Percentiles rank a stretch among this genome's conserved stretches.
These are phyloP conservation scores for Trypanosoma lewisi DNA, from an alignment of 208 protist species.

Conservation along the genomic window DNA sequence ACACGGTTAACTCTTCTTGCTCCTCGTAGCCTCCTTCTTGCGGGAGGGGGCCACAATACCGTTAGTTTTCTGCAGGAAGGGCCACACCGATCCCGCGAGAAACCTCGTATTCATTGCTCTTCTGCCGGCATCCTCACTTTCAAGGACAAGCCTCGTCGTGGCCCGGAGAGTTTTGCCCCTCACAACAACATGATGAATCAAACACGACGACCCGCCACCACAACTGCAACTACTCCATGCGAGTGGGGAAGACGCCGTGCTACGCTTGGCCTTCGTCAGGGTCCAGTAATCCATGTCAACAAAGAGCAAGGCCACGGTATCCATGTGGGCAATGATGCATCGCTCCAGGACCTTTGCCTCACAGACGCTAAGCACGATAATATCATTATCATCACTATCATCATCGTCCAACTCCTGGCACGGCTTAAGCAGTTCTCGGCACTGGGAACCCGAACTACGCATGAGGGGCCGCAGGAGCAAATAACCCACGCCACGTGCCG, in stretches of 20 bases:
- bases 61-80: slow-evolving; percentile 16
- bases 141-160: slow-evolving; percentile 39
- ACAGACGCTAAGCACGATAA: slow-evolving; percentile 23
- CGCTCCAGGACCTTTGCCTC: slow-evolving; percentile 28
- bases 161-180: slow-evolving; percentile 44
- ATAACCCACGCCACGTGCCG: slow-evolving; percentile 28
- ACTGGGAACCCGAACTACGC: slow-evolving; percentile 13
- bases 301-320: slow-evolving; percentile 44
- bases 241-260: neutral
- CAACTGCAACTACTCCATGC: slow-evolving; percentile 3
- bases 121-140: slow-evolving; percentile 14
- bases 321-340: slow-evolving; percentile 53
- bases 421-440: slow-evolving; percentile 20
- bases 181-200: slow-evolving; percentile 24
- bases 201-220: slow-evolving; percentile 15
- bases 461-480: slow-evolving; percentile 49
- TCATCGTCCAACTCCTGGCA: neutral
- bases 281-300: slow-evolving; percentile 59
- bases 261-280: slow-evolving; percentile 16
- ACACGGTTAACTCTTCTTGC: slow-evolving; percentile 13
- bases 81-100: slow-evolving; percentile 48
- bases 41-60: neutral
- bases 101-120: slow-evolving; percentile 24
- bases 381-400: slow-evolving; percentile 11
- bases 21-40: slow-evolving; percentile 13